Evolutionary conservation across 2,329 filamentous ascomycete species (phyloP).

Genomic region (Cladosporium sp.): DNA sequence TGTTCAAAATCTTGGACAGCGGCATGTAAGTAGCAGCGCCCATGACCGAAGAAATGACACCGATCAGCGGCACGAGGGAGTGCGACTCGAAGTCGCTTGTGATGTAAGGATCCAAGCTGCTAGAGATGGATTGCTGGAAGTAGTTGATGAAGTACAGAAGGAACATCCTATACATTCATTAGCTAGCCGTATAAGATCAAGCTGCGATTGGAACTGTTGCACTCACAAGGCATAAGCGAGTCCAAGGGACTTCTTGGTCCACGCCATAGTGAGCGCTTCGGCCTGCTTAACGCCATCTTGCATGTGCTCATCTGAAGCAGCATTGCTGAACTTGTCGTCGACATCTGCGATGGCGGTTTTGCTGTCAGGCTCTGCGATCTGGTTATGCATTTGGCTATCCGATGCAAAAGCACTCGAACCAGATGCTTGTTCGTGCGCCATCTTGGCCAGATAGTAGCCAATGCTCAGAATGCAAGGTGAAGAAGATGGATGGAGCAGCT

Average conservation of each 20-base stretch:
- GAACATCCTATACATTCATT: slow-evolving; percentile 42
- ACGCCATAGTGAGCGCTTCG: slow-evolving; percentile 45
- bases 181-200: not conserved
- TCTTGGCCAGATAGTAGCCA: not conserved
- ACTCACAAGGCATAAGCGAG: slow-evolving; percentile 43
- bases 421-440: not conserved
- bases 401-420: not conserved
- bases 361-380: not conserved
- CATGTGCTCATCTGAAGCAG: not conserved
- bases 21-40: slow-evolving; percentile 64
- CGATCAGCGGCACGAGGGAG: slow-evolving; percentile 56
- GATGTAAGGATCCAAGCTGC: slow-evolving; percentile 44
- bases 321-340: not conserved
- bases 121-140: slow-evolving; percentile 44
- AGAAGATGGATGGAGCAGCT: not conserved
- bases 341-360: not conserved
- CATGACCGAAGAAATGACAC: slow-evolving; percentile 58
- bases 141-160: slow-evolving; percentile 54
- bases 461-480: not conserved
- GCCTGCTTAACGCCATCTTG: slow-evolving; percentile 42
- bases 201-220: not conserved
- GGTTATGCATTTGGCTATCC: not conserved
- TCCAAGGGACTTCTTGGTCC: slow-evolving; percentile 43
- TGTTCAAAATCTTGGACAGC: slow-evolving; percentile 67
- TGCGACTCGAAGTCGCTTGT: slow-evolving; percentile 57